Evolutionary conservation across 768 basidiomycete genomes (phyloP).

Genomic region (Xerocomus brunneocitrinus): DNA sequence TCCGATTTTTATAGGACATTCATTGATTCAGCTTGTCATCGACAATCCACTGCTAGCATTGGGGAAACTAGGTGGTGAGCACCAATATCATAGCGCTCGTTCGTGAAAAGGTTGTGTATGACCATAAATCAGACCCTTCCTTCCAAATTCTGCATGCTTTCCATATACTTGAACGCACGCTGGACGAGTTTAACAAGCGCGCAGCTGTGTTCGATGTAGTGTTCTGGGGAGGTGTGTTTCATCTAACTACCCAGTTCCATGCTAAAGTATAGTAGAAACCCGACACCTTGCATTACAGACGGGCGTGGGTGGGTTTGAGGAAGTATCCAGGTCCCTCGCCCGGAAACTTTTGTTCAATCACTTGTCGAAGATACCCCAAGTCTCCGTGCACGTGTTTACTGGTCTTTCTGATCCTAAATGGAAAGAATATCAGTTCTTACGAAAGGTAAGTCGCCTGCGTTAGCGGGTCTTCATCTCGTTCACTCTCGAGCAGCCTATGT

Average conservation of each 20-base stretch:
- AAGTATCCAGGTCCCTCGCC: conserved; percentile 49
- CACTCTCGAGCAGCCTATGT: conserved; percentile 53
- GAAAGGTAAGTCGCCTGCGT: conserved; percentile 33
- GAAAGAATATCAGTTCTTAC: conserved; percentile 38
- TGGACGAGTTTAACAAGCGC: conserved; percentile 46
- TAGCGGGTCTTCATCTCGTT: not conserved
- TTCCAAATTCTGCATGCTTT: conserved; percentile 65
- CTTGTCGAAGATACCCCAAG: conserved; percentile 34
- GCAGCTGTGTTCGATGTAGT: conserved; percentile 57
- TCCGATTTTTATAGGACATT: conserved; percentile 45
- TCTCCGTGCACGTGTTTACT: conserved; percentile 45
- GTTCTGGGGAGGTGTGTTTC: conserved; percentile 51
- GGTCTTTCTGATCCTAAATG: conserved; percentile 45
- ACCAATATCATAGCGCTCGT: not conserved
- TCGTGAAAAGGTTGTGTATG: not conserved
- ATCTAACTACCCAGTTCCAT: not conserved
- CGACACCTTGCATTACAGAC: conserved; percentile 41
- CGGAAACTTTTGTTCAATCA: conserved; percentile 50
- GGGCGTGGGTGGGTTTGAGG: conserved; percentile 32
- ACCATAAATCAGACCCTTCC: conserved; percentile 37
- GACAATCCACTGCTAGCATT: conserved; percentile 59
- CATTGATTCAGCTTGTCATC: conserved; percentile 53
- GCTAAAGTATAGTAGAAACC: conserved; percentile 32
- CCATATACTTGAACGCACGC: conserved; percentile 46
- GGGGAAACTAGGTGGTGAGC: conserved; percentile 42